Base-by-base conservation (phyloP, 306 rosid species). In the Phaseolus lunatus region DNA sequence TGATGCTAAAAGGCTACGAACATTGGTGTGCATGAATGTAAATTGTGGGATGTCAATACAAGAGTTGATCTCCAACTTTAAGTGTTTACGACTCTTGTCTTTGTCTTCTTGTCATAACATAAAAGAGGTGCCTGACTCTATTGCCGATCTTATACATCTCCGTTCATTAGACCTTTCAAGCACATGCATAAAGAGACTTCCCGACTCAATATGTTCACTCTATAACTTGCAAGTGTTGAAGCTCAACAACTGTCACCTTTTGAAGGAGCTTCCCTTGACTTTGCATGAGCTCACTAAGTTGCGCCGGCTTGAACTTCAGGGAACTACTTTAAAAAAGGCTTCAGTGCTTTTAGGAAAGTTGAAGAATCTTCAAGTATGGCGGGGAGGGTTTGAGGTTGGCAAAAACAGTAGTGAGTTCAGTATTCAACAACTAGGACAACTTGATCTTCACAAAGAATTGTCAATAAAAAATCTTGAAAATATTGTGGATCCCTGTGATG, bases 291-390 rank as follows among this genome's bases (percentile, higher is more conserved):
- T 58, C 19, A 14, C 19, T 10, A 58, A 58, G 5, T 24, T 58
- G 65, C 18, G 5, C 0, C 1, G 14, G 1, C 19, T 26, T 24
- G 65, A 58, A 14, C 1, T 58, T 58, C 0, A 2, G 0, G 0
- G 0, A 0, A 14, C 3, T 6, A 0, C 0, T 0, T 0, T 58
- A 19, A 58, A 1, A 5, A 13, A 26, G 39, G 1, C 26, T 18
- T 19, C 65, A 58, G 13, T 26, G 37, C 37, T 24, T 57, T 1
- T 57, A 3, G 19, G 19, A 14, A 58, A 24, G 13, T 4, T 58
- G 9, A 58, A 24, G 65, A 58, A 58, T 14, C 37, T 24, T 26
- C 18, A 26, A 13, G 18, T 58, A 12, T 58, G 20, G 2, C 20
- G 5, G 18, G 13, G 4, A 24, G 2, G 18, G 0, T 24, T 57